Conservation (phyloP, 2,329 filamentous ascomycete genomes). For the Phaeosphaeria sp. region DNA sequence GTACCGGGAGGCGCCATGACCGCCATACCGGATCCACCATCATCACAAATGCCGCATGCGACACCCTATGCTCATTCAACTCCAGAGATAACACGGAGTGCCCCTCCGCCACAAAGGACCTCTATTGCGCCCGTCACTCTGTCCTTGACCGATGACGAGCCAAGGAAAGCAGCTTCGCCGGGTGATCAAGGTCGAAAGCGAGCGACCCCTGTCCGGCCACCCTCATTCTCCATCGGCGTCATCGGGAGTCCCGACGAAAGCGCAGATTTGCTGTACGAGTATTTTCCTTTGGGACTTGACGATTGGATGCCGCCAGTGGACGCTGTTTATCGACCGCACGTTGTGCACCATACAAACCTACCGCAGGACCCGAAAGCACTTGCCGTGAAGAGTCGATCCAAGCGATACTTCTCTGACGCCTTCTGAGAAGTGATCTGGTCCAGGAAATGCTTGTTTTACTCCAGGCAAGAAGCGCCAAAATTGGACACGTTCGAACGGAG, state of each 20-base stretch:
- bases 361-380: constrained; percentile 56
- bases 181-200: constrained; percentile 43
- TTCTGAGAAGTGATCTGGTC: constrained; percentile 14
- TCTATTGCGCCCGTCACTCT: constrained; percentile 60
- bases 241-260: constrained; percentile 74
- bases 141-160: constrained; percentile 64
- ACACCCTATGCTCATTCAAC: constrained; percentile 60
- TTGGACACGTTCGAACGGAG: neutral
- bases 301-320: constrained; percentile 94
- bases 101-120: constrained; percentile 47
- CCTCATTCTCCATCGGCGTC: constrained; percentile 56
- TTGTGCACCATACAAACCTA: constrained; percentile 82
- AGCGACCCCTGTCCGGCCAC: constrained; percentile 50
- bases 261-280: constrained; percentile 88
- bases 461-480: neutral
- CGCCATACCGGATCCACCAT: constrained; percentile 49
- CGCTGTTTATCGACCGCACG: constrained; percentile 88
- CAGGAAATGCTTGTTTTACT: neutral
- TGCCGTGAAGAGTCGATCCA: constrained; percentile 52
- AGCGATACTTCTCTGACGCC: constrained; percentile 58
- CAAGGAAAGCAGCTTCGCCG: constrained; percentile 49
- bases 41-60: constrained; percentile 40
- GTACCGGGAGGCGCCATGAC: constrained; percentile 54
- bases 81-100: constrained; percentile 56
- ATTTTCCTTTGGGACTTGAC: constrained; percentile 89